These are phyloP conservation scores for Kodamaea lidongshanica DNA, from an alignment of 805 yeast species.

Conservation along the genomic window DNA sequence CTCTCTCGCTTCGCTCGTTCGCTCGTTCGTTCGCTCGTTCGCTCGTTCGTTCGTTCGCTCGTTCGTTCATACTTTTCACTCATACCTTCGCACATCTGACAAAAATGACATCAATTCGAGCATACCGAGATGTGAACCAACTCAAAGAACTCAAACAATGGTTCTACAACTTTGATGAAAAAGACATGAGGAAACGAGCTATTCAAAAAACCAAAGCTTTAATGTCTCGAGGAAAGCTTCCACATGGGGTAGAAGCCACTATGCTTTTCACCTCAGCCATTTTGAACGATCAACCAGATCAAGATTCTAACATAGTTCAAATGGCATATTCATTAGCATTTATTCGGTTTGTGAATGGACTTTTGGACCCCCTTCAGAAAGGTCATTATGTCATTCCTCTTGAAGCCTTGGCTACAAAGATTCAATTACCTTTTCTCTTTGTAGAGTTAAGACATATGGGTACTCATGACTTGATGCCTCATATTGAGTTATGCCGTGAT, in stretches of 20 bases:
- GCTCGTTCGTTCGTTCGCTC: no score
- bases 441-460: constrained; percentile 88
- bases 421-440: constrained; percentile 69
- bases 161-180: constrained; percentile 41
- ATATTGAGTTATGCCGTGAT: constrained; percentile 59
- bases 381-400: constrained; percentile 73
- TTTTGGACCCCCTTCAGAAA: constrained; percentile 81
- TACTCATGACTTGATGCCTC: constrained; percentile 83
- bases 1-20: no score
- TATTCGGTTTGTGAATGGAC: constrained; percentile 84
- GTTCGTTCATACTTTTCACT: no score
- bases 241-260: constrained; percentile 69
- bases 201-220: constrained; percentile 48
- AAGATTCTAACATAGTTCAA: constrained; percentile 35
- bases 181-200: constrained; percentile 38
- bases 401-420: constrained; percentile 60
- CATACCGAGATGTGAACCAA: constrained; percentile 31
- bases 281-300: constrained; percentile 16
- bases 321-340: constrained; percentile 66
- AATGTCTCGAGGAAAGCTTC: constrained; percentile 55
- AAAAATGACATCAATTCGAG: no score
- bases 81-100: not conserved
- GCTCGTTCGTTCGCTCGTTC: no score
- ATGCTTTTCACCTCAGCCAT: constrained; percentile 48
- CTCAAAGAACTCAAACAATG: constrained; percentile 40